These are phyloP conservation scores for Populus euphratica DNA, from an alignment of 345 rosid species.

Conservation along the genomic window DNA sequence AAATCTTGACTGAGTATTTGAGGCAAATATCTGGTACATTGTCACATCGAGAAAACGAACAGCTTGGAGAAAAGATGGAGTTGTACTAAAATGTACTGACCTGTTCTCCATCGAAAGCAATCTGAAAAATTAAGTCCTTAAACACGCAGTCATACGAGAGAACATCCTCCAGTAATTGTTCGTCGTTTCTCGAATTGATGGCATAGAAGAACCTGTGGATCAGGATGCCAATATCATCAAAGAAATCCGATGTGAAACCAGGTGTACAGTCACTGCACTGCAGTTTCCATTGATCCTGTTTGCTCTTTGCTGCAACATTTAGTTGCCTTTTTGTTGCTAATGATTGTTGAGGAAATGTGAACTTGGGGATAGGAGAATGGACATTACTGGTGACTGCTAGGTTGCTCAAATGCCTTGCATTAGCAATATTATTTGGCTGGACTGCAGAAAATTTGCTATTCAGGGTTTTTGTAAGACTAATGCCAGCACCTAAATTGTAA, in stretches of 20 bases:
- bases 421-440: background rate
- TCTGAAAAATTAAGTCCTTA: background rate
- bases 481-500: background rate
- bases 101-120: background rate
- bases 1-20: background rate
- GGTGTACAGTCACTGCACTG: background rate
- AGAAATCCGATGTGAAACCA: background rate
- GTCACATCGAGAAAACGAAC: background rate
- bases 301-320: background rate
- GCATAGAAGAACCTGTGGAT: background rate
- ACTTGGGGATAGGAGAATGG: background rate
- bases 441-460: background rate
- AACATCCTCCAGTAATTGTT: background rate
- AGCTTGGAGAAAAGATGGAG: background rate
- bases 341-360: background rate
- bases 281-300: background rate
- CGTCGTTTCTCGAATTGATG: background rate
- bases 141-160: background rate
- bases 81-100: background rate
- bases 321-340: background rate
- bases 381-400: background rate
- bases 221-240: background rate
- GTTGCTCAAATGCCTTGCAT: background rate
- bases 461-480: background rate
- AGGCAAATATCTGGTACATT: background rate